phyloP scores from a whole-genome alignment of 148 eudicot species.

The Nepenthes gracilis region DNA sequence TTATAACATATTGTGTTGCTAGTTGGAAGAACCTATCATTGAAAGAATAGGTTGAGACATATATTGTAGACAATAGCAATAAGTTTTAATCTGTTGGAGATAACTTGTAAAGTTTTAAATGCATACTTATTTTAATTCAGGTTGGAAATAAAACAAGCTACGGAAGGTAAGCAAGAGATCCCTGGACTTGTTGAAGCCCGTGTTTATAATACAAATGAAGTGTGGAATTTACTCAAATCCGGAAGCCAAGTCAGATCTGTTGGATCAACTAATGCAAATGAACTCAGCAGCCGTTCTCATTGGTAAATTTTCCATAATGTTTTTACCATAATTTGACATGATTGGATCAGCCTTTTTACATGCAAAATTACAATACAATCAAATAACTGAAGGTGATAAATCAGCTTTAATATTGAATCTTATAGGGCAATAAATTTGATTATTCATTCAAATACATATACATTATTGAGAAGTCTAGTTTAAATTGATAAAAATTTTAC shows the following conservation, averaged over 20 bases:
- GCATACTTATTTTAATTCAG: conserved; percentile 19
- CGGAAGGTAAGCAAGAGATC: conserved; percentile 91
- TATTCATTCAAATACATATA: background rate
- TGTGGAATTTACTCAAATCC: conserved; percentile 71
- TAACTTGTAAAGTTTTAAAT: background rate
- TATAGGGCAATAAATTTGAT: background rate
- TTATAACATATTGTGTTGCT: too few species aligned
- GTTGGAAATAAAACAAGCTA: conserved; percentile 83
- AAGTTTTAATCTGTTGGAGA: too few species aligned
- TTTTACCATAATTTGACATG: background rate
- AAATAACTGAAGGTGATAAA: too few species aligned
- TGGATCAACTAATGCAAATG: conserved; percentile 91
- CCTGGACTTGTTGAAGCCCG: conserved; percentile 85
- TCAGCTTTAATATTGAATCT: too few species aligned
- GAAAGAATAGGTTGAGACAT: too few species aligned
- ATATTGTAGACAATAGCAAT: too few species aligned
- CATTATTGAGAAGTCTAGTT: too few species aligned
- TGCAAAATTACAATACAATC: background rate
- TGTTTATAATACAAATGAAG: conserved; percentile 61
- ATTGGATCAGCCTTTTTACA: background rate
- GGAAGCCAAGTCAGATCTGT: conserved; percentile 86
- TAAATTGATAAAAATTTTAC: background rate
- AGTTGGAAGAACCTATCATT: too few species aligned
- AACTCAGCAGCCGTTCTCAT: conserved; percentile 93
- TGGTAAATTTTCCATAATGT: conserved; percentile 32